Evolutionary conservation across 73 alveolate species (phyloP).

Genomic region (Chromera velia): DNA sequence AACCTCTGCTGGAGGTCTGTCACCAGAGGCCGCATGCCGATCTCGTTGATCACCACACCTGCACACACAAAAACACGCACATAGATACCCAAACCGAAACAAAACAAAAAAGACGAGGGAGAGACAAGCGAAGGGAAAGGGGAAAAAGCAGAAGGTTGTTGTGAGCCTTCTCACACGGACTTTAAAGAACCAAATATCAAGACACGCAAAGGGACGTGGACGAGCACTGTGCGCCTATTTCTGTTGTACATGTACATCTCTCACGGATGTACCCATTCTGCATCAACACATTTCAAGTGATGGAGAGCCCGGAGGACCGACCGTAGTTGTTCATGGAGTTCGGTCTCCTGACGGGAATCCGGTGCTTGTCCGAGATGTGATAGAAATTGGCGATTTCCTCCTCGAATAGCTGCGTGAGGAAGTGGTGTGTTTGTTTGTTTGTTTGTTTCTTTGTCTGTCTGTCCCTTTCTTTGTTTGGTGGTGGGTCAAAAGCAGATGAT

Average conservation of each 20-base stretch:
- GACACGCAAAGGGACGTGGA: not conserved
- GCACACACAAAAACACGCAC: too few species aligned
- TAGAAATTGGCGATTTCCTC: constrained; percentile 2
- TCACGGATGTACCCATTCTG: not conserved
- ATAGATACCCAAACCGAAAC: too few species aligned
- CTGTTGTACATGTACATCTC: not conserved
- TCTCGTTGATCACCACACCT: constrained; percentile 31
- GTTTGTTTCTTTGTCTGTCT: too few species aligned
- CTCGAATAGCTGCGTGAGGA: not conserved
- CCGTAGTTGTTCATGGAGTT: constrained; percentile 20
- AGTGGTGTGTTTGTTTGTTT: too few species aligned
- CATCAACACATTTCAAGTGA: not conserved
- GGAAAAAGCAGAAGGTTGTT: too few species aligned
- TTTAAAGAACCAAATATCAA: too few species aligned
- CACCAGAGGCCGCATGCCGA: constrained; percentile 34
- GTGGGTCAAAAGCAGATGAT: too few species aligned
- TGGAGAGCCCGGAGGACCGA: not conserved
- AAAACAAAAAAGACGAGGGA: too few species aligned
- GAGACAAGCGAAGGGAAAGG: too few species aligned
- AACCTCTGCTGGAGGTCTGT: constrained; percentile 31
- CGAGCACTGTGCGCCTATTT: not conserved
- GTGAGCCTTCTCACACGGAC: too few species aligned
- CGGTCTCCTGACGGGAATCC: constrained; percentile 10
- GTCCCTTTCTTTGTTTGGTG: too few species aligned
- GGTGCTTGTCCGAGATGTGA: too few species aligned